Conservation (phyloP, 2,329 filamentous ascomycete genomes). For the Hypoxylon sp. region DNA sequence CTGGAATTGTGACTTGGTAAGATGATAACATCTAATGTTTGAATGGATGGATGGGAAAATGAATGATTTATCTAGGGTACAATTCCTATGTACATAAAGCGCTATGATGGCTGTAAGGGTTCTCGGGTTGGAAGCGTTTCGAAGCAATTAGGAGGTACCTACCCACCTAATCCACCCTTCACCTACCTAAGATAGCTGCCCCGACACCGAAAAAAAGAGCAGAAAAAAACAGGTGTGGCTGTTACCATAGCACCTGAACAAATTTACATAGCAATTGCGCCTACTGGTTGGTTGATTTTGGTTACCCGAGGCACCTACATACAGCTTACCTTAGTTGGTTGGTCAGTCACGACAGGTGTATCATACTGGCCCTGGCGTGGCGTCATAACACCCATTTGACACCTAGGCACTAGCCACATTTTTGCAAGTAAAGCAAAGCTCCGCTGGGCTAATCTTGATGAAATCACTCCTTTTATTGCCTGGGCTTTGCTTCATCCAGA, state of each 20-base stretch:
- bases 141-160: constrained; percentile 12
- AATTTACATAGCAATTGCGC: constrained; percentile 2
- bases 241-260: constrained; percentile 10
- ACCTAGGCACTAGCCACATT: constrained; percentile 38
- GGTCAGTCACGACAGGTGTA: constrained; percentile 34
- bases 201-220: background rate
- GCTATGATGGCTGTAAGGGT: constrained; percentile 12
- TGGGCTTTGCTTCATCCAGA: constrained; percentile 38
- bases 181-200: background rate
- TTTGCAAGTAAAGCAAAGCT: constrained; percentile 26
- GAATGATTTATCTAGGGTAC: background rate
- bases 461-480: constrained; percentile 45
- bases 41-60: constrained; percentile 7
- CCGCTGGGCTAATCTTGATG: constrained; percentile 38
- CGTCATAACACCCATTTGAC: constrained; percentile 33
- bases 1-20: constrained; percentile 21
- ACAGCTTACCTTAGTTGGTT: background rate
- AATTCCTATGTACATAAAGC: constrained; percentile 7
- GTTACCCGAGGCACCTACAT: constrained; percentile 1
- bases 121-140: constrained; percentile 22
- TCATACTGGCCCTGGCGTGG: constrained; percentile 39
- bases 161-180: background rate
- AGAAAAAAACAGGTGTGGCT: constrained; percentile 6
- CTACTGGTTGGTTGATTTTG: constrained; percentile 8
- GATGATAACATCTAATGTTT: constrained; percentile 40